Evolutionary conservation across 441 rosid species (phyloP).

Genomic region (Eruca vesicaria): DNA sequence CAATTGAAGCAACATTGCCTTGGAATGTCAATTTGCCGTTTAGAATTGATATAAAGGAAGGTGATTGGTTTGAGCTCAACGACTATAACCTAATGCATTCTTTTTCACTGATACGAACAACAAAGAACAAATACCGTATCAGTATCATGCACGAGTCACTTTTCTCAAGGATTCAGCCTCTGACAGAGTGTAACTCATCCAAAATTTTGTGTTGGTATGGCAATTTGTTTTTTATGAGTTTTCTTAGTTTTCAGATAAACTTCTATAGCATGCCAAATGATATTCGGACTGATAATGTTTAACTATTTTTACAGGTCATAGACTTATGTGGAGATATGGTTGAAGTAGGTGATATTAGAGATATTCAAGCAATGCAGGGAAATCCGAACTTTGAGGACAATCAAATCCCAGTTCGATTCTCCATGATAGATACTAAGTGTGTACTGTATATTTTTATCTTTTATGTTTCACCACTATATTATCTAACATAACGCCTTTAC

Average conservation of each 20-base stretch:
- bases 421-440: background rate
- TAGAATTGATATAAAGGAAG: background rate
- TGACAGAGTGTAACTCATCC: background rate
- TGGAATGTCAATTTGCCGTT: background rate
- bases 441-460: background rate
- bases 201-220: background rate
- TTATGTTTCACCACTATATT: background rate
- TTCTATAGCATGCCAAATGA: background rate
- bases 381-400: background rate
- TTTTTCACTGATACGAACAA: background rate
- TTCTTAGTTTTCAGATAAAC: background rate
- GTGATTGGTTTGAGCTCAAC: background rate
- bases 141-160: background rate
- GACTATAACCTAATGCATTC: background rate
- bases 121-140: background rate
- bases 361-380: too few species aligned
- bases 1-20: background rate
- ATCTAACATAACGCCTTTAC: background rate
- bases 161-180: background rate
- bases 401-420: background rate
- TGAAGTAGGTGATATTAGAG: too few species aligned
- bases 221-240: too few species aligned
- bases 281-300: background rate
- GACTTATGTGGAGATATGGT: too few species aligned
- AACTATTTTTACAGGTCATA: background rate